Evolutionary conservation across 164 flowering plant genomes (phyloP).

Genomic region (Stephania cephalantha): DNA sequence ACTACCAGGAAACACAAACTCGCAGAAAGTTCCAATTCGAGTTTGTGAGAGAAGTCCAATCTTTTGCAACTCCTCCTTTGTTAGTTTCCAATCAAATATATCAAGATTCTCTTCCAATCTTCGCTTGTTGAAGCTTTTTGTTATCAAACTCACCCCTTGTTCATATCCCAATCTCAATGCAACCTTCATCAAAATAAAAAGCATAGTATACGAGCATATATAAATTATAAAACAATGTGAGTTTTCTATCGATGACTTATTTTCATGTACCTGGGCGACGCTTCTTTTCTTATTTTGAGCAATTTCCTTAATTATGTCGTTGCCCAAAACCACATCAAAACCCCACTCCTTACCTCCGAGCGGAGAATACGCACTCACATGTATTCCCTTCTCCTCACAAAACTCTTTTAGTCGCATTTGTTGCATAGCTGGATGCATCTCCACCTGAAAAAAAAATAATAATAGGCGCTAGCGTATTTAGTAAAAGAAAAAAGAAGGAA

Average conservation of each 20-base stretch:
- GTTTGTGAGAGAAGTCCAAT: too few relatives aligned
- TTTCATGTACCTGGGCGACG: not conserved
- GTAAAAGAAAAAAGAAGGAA: too few relatives aligned
- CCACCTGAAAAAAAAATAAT: conserved; percentile 1
- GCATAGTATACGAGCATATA: not conserved
- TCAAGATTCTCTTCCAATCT: not conserved
- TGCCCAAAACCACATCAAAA: not conserved
- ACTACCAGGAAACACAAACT: too few relatives aligned
- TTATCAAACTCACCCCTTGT: not conserved
- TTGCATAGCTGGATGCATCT: conserved; percentile 1
- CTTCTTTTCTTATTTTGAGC: not conserved
- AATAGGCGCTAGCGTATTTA: too few relatives aligned
- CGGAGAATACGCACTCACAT: not conserved
- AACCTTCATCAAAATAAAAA: not conserved
- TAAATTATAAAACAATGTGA: not conserved
- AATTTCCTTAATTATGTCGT: not conserved
- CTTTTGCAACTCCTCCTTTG: too few relatives aligned
- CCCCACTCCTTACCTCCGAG: not conserved
- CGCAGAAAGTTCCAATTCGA: too few relatives aligned
- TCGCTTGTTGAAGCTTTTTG: conserved; percentile 5
- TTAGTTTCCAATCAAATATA: too few relatives aligned
- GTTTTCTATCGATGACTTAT: not conserved
- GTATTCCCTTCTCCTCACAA: conserved; percentile 1
- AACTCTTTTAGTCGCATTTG: conserved; percentile 1
- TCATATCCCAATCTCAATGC: conserved; percentile 6